phyloP scores from a whole-genome alignment of 768 basidiomycete genomes.

The Mycena amicta region DNA sequence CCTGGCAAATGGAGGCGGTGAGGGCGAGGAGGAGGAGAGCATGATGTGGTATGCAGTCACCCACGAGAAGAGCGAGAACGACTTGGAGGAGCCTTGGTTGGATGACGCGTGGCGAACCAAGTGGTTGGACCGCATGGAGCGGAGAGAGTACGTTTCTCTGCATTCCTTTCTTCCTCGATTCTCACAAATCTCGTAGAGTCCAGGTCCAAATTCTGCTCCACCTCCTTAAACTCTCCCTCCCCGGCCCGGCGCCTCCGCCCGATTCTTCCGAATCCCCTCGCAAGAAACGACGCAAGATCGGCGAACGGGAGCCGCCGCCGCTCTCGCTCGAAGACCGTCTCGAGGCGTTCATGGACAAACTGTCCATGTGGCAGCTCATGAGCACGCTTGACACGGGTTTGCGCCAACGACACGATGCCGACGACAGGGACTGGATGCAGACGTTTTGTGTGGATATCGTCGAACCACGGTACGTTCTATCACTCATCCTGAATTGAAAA shows the following conservation, averaged over 20 bases:
- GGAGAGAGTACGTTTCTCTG: conserved; percentile 54
- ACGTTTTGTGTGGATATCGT: conserved; percentile 67
- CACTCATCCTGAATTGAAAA: background rate
- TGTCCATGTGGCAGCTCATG: conserved; percentile 78
- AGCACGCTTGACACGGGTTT: conserved; percentile 33
- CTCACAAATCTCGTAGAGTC: conserved; percentile 45
- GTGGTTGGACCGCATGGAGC: conserved; percentile 70
- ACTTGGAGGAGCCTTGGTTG: conserved; percentile 44
- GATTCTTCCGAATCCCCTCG: conserved; percentile 27
- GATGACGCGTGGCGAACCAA: conserved; percentile 55
- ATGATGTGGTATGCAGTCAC: conserved; percentile 78
- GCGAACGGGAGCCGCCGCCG: conserved; percentile 21
- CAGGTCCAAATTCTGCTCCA: conserved; percentile 78
- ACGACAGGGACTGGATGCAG: conserved; percentile 74
- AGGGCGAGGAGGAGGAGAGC: conserved; percentile 65
- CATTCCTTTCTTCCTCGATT: background rate
- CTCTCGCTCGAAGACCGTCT: conserved; percentile 51
- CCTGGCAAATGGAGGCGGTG: conserved; percentile 59
- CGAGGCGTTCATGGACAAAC: conserved; percentile 77
- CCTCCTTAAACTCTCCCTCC: conserved; percentile 64
- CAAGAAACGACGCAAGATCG: conserved; percentile 28
- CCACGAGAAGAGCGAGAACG: conserved; percentile 54
- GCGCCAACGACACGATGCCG: conserved; percentile 19
- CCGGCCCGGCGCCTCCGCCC: conserved; percentile 42
- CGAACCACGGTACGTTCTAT: conserved; percentile 55